These are phyloP conservation scores for Clavispora vitiphila DNA, from an alignment of 805 yeast genomes.

Conservation along the genomic window DNA sequence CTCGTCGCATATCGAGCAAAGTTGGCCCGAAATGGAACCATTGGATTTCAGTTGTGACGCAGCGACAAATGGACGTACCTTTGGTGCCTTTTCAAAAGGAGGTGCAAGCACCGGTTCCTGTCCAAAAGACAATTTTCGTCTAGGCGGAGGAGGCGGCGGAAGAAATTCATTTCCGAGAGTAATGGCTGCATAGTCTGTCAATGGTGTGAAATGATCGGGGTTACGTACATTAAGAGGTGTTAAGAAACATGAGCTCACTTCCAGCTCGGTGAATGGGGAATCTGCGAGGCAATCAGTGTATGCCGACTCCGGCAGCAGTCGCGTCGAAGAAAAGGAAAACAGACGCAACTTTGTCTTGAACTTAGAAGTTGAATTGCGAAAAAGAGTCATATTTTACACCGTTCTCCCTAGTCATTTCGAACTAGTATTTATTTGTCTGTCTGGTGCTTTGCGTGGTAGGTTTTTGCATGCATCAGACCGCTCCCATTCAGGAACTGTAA, in stretches of 20 bases:
- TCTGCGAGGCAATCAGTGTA: background rate
- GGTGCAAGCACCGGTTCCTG: background rate
- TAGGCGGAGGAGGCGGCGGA: slow-evolving; percentile 14
- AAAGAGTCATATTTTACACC: background rate
- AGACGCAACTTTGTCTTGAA: background rate
- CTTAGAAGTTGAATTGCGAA: background rate
- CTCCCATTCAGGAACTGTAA: background rate
- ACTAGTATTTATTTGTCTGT: too few relatives aligned
- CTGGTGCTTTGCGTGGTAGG: too few relatives aligned
- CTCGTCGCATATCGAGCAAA: slow-evolving; percentile 52
- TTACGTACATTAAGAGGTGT: slow-evolving; percentile 16
- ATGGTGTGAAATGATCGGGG: slow-evolving; percentile 6
- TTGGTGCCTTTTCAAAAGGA: background rate
- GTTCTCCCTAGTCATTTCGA: background rate
- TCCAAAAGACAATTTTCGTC: background rate
- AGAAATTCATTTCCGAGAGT: slow-evolving; percentile 10
- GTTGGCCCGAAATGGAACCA: background rate
- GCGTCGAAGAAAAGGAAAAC: background rate
- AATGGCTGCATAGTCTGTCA: slow-evolving; percentile 9
- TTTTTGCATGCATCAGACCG: background rate
- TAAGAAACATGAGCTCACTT: slow-evolving; percentile 3
- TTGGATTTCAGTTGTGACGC: background rate
- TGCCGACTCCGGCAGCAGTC: background rate
- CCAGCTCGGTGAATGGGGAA: background rate
- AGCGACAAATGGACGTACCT: background rate